These are phyloP conservation scores for Quercus dentata DNA, from an alignment of 306 rosid species.

Conservation along the genomic window DNA sequence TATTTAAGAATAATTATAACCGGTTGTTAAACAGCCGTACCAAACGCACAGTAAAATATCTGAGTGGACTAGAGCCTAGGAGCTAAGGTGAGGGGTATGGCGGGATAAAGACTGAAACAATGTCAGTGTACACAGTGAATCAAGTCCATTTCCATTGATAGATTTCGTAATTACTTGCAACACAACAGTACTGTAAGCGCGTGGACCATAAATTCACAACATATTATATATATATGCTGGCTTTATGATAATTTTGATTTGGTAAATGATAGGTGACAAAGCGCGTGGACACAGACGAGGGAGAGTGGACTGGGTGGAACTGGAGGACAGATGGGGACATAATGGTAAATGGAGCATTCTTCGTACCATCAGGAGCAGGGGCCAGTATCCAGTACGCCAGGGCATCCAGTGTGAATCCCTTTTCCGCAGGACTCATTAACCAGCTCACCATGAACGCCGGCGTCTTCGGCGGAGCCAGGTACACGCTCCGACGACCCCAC, in stretches of 20 bases:
- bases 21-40: too few relatives aligned
- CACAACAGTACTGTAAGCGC: too few relatives aligned
- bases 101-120: too few relatives aligned
- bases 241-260: background rate
- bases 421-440: conserved; percentile 69
- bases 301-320: conserved; percentile 79
- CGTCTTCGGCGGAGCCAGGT: conserved; percentile 88
- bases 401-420: conserved; percentile 75
- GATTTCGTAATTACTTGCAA: too few relatives aligned
- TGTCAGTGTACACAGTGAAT: too few relatives aligned
- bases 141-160: too few relatives aligned
- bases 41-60: too few relatives aligned
- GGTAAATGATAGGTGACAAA: conserved; percentile 68
- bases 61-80: too few relatives aligned
- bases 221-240: too few relatives aligned
- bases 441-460: conserved; percentile 84
- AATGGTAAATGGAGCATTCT: conserved; percentile 94
- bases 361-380: conserved; percentile 72
- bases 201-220: too few relatives aligned
- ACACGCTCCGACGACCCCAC: background rate
- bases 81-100: too few relatives aligned
- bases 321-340: conserved; percentile 93
- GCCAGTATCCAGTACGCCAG: conserved; percentile 49
- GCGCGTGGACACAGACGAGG: conserved; percentile 87
- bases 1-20: too few relatives aligned